Conservation (phyloP, 2,329 filamentous ascomycete genomes). For the Trichoderma koningii region DNA sequence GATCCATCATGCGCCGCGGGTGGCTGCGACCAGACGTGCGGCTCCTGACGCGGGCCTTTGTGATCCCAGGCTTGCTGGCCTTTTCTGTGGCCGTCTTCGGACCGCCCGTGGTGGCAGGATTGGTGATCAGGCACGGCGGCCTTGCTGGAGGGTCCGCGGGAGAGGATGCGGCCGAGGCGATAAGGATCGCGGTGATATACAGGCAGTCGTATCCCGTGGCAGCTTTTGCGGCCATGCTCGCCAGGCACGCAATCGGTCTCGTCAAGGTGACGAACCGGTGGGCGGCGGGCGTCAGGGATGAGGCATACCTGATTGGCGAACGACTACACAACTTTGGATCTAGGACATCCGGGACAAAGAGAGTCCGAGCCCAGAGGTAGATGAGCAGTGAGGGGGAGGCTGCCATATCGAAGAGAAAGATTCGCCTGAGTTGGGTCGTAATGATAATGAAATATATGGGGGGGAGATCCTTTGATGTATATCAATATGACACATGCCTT, state of each 20-base stretch:
- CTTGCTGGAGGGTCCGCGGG: constrained; percentile 33
- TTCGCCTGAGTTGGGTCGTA: not conserved
- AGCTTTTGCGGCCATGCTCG: constrained; percentile 51
- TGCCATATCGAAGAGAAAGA: not conserved
- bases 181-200: constrained; percentile 46
- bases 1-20: constrained; percentile 71
- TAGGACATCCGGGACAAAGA: constrained; percentile 43
- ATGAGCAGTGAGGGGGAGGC: not conserved
- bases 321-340: constrained; percentile 87
- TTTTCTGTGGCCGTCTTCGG: constrained; percentile 62
- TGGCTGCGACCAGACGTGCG: constrained; percentile 77
- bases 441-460: not conserved
- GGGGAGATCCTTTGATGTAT: not conserved
- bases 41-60: constrained; percentile 80
- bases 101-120: constrained; percentile 61
- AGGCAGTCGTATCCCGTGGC: constrained; percentile 70
- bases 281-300: constrained; percentile 82
- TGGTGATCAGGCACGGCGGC: constrained; percentile 36
- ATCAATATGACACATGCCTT: no score
- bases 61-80: constrained; percentile 72
- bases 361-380: constrained; percentile 43
- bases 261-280: constrained; percentile 68
- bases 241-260: constrained; percentile 52
- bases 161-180: constrained; percentile 35
- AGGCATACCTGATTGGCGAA: constrained; percentile 95